These are phyloP conservation scores for Exsudoporus floridanus DNA, from an alignment of 1,284 basidiomycete species.

Conservation along the genomic window DNA sequence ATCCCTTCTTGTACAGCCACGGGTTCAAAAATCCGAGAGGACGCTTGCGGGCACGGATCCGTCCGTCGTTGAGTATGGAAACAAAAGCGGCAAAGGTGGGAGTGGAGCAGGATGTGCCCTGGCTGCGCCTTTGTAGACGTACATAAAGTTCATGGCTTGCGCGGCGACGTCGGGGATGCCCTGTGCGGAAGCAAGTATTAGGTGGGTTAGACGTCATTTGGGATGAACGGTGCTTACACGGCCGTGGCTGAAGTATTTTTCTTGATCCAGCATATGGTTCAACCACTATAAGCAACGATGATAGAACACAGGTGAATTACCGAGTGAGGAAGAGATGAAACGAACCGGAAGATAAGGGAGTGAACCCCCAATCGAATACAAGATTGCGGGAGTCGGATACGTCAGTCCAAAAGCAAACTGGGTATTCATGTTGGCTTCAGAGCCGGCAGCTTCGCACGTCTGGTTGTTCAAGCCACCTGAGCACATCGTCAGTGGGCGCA, in stretches of 20 bases:
- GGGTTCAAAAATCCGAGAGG: slow-evolving; percentile 63
- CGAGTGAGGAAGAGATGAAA: background rate
- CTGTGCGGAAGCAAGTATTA: slow-evolving; percentile 25
- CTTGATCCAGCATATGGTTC: slow-evolving; percentile 46
- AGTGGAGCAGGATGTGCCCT: slow-evolving; percentile 50
- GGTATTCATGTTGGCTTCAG: slow-evolving; percentile 70
- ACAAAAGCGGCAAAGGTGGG: slow-evolving; percentile 39
- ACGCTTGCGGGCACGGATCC: slow-evolving; percentile 42
- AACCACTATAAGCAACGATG: slow-evolving; percentile 50
- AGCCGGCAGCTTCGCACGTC: slow-evolving; percentile 49
- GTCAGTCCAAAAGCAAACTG: slow-evolving; percentile 67
- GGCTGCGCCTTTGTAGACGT: slow-evolving; percentile 10
- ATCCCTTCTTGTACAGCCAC: slow-evolving; percentile 46
- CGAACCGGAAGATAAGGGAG: slow-evolving; percentile 59
- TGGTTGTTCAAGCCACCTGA: slow-evolving; percentile 63
- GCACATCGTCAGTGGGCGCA: background rate
- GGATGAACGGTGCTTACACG: slow-evolving; percentile 31
- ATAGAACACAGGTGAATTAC: background rate
- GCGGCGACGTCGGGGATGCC: slow-evolving; percentile 64
- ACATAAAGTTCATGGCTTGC: slow-evolving; percentile 34
- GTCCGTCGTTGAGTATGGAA: slow-evolving; percentile 61
- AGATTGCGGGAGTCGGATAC: slow-evolving; percentile 48
- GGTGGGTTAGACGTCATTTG: slow-evolving; percentile 34
- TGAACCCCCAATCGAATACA: slow-evolving; percentile 59
- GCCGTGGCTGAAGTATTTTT: slow-evolving; percentile 28